These are phyloP conservation scores for Glonium stellatum DNA, from an alignment of 495 filamentous ascomycete species.

Conservation along the genomic window DNA sequence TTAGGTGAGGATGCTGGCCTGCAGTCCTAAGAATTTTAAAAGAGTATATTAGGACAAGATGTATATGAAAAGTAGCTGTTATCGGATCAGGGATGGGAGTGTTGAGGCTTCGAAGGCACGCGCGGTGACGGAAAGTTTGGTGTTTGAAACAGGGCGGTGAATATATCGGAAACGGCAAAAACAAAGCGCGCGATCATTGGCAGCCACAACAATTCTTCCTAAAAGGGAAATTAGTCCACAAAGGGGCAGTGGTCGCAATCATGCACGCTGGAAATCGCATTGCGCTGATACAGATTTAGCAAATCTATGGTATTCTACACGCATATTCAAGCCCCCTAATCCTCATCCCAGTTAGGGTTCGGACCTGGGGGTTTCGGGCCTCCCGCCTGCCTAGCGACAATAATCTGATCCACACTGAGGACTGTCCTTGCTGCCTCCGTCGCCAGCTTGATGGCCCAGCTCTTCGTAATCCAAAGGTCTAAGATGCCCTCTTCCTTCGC, in stretches of 20 bases:
- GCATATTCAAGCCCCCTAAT: conserved; percentile 31
- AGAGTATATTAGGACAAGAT: neutral
- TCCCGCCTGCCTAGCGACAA: conserved; percentile 94
- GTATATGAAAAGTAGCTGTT: neutral
- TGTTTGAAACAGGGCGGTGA: conserved; percentile 3
- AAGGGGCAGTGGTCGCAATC: no score
- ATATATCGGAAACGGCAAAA: neutral
- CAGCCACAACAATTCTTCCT: no score
- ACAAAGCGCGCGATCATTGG: no score
- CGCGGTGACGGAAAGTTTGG: conserved; percentile 12
- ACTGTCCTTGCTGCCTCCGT: conserved; percentile 93
- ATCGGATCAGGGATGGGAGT: neutral
- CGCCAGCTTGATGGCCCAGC: conserved; percentile 92
- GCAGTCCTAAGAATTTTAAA: neutral
- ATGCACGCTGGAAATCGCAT: no score
- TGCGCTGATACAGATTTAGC: neutral
- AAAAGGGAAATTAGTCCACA: no score
- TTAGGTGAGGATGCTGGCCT: neutral
- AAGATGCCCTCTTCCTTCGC: conserved; percentile 84
- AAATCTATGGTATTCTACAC: neutral
- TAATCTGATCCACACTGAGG: conserved; percentile 96
- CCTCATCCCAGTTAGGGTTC: conserved; percentile 93
- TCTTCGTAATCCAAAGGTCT: conserved; percentile 84
- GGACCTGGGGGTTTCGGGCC: conserved; percentile 94
- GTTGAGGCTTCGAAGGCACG: neutral